phyloP scores from a whole-genome alignment of 1,139 yeast genomes.

The Pichia sp. region DNA sequence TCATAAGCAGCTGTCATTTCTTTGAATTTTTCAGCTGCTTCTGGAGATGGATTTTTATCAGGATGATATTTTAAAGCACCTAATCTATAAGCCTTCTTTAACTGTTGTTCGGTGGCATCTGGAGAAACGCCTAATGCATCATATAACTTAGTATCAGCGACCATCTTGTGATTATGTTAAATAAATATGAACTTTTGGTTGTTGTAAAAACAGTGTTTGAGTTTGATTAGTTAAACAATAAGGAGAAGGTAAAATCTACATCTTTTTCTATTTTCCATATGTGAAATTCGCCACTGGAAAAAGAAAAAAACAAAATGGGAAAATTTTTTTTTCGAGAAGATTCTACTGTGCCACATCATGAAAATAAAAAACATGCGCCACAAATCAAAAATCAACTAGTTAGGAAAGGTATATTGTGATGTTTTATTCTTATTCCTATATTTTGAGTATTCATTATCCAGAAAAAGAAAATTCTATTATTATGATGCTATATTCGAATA shows the following conservation, averaged over 20 bases:
- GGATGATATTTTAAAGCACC: slow-evolving; percentile 94
- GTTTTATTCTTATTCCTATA: no score
- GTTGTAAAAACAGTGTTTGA: no score
- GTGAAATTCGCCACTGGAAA: slow-evolving; percentile 1
- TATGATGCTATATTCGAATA: no score
- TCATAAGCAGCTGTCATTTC: slow-evolving; percentile 86
- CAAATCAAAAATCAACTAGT: no score
- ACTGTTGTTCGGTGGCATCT: slow-evolving; percentile 72
- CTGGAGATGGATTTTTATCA: slow-evolving; percentile 82
- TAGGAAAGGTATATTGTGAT: no score
- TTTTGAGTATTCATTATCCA: no score
- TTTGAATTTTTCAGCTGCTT: slow-evolving; percentile 94
- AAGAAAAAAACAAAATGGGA: no score
- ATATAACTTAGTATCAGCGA: slow-evolving; percentile 82
- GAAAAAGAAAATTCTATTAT: no score
- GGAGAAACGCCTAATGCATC: slow-evolving; percentile 79
- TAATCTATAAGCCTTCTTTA: slow-evolving; percentile 92
- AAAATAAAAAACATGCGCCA: no score
- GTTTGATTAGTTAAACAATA: no score
- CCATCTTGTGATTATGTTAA: slow-evolving; percentile 43
- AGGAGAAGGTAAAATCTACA: no score
- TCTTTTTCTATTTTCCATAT: background rate
- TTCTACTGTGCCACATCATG: slow-evolving; percentile 3
- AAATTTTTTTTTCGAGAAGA: slow-evolving; percentile 1
- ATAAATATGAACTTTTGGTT: no score